Evolutionary conservation across 202 grass and related monocot species (phyloP).

Genomic region (Brachypodium distachyon): DNA sequence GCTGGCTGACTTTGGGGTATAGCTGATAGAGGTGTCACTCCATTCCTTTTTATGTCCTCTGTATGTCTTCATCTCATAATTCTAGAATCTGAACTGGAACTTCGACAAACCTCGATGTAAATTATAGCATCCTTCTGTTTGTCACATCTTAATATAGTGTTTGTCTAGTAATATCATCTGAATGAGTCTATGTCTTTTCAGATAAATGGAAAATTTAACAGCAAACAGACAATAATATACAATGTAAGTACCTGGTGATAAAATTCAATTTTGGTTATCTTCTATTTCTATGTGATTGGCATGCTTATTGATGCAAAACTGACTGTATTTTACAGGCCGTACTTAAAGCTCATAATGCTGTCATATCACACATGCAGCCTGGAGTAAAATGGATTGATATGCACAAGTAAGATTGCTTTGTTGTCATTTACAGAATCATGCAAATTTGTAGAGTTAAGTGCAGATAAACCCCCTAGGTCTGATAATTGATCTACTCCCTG

Average conservation of each 20-base stretch:
- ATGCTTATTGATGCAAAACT: neutral
- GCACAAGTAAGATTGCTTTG: conserved; percentile 68
- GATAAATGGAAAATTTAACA: conserved; percentile 93
- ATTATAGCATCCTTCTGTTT: neutral
- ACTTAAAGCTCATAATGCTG: conserved; percentile 82
- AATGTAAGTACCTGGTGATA: conserved; percentile 57
- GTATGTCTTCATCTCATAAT: neutral
- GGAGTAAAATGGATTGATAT: conserved; percentile 84
- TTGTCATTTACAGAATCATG: neutral
- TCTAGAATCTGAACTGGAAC: neutral
- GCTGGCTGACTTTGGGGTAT: neutral
- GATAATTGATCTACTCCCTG: no score
- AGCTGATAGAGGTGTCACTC: neutral
- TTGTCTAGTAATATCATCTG: neutral
- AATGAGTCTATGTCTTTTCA: conserved; percentile 22
- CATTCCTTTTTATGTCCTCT: neutral
- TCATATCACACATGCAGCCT: conserved; percentile 71
- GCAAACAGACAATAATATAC: conserved; percentile 64
- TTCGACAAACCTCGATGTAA: conserved; percentile 4
- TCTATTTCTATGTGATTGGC: neutral
- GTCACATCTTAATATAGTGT: neutral
- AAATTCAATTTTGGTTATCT: neutral
- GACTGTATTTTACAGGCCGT: conserved; percentile 52
- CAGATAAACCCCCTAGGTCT: no score
- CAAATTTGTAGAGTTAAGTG: no score